Conservation (phyloP, 805 yeast genomes). For the Yamadazyma akitaensis region DNA sequence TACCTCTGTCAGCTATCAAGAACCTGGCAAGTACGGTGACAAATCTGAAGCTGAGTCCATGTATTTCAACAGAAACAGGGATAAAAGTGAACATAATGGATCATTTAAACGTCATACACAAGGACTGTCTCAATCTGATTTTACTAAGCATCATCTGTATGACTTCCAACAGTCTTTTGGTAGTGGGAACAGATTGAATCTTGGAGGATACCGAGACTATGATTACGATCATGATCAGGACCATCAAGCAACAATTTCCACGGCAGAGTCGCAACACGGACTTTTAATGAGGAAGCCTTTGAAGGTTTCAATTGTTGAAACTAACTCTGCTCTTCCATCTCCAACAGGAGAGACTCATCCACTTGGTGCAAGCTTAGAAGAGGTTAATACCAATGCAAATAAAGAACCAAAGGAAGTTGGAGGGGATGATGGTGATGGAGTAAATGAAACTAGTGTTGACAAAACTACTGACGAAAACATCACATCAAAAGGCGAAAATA, state of each 20-base stretch:
- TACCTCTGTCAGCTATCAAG: constrained; percentile 2
- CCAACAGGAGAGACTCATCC: constrained; percentile 4
- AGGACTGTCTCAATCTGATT: not conserved
- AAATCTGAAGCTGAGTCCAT: not conserved
- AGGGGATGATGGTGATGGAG: not conserved
- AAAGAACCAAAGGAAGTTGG: not conserved
- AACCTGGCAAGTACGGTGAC: not conserved
- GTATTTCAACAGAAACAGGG: not conserved
- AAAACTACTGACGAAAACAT: not conserved
- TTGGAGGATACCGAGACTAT: not conserved
- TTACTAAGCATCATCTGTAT: not conserved
- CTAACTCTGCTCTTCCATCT: constrained; percentile 5
- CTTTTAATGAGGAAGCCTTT: constrained; percentile 3
- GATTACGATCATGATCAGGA: constrained; percentile 1
- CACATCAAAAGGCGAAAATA: not conserved
- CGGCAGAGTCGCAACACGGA: constrained; percentile 5
- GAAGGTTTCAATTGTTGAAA: constrained; percentile 6
- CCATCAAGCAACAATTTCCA: constrained; percentile 4
- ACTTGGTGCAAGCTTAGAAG: not conserved
- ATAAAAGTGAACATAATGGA: not conserved
- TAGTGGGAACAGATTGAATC: not conserved
- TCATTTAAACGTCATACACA: not conserved
- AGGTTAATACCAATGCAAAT: not conserved
- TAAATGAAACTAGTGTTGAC: not conserved
- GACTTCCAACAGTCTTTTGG: not conserved